These are phyloP conservation scores for Ajuga reptans DNA, from an alignment of 305 asterid species.

Conservation along the genomic window DNA sequence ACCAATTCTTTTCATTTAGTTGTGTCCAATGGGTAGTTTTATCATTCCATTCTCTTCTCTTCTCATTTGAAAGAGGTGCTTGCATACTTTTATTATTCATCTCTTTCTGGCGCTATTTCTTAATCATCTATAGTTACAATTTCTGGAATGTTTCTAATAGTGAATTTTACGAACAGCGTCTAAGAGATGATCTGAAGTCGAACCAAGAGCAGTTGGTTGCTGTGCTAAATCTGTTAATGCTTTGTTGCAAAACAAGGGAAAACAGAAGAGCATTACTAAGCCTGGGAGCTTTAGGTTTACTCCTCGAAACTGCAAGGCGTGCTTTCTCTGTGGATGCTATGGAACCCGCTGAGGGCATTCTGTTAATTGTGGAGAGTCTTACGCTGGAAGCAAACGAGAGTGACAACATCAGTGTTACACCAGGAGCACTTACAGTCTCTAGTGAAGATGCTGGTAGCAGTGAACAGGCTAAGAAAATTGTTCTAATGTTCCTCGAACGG, in stretches of 20 bases:
- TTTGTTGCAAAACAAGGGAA: conserved; percentile 90
- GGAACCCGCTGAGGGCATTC: conserved; percentile 99
- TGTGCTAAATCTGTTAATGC: conserved; percentile 90
- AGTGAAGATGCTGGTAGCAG: conserved; percentile 81
- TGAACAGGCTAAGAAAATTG: conserved; percentile 97
- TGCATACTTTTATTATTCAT: conserved; percentile 3
- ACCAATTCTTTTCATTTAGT: conserved; percentile 2
- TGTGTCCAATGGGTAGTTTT: background rate
- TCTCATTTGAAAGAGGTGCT: background rate
- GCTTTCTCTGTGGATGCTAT: conserved; percentile 96
- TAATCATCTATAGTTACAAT: conserved; percentile 4
- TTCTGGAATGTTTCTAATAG: conserved; percentile 21
- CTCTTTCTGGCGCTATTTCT: background rate
- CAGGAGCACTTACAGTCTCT: conserved; percentile 68
- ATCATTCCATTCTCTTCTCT: background rate
- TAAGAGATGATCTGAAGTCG: conserved; percentile 84
- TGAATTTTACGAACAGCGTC: conserved; percentile 51
- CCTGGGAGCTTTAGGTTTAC: conserved; percentile 80
- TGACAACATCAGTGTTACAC: conserved; percentile 66
- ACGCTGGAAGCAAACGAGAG: conserved; percentile 97
- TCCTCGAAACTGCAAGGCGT: conserved; percentile 95
- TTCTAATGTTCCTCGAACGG: conserved; percentile 90
- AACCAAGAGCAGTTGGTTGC: conserved; percentile 88
- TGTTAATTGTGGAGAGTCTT: conserved; percentile 86
- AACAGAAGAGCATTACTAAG: conserved; percentile 74